phyloP scores from a whole-genome alignment of 23 red algal genomes.

The Gracilaria gracilis region DNA sequence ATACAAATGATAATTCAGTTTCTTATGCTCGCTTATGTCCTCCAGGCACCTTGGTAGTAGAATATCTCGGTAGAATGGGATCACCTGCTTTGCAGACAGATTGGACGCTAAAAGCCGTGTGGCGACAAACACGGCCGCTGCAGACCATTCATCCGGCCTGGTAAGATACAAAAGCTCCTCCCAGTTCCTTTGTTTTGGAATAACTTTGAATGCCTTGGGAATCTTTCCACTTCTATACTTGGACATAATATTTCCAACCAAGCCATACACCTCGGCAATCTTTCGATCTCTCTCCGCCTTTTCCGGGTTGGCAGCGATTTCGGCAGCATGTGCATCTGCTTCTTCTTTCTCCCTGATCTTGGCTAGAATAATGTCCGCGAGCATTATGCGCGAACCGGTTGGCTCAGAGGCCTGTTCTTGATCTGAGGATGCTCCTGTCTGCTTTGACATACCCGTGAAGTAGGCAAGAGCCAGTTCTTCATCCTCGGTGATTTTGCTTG shows the following conservation, averaged over 20 bases:
- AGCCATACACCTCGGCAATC: constrained; percentile 65
- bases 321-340: constrained; percentile 64
- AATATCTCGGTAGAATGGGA: constrained; percentile 81
- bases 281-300: constrained; percentile 60
- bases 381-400: constrained; percentile 52
- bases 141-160: constrained; percentile 91
- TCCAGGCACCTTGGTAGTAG: constrained; percentile 85
- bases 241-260: constrained; percentile 91
- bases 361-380: constrained; percentile 86
- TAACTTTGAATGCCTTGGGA: constrained; percentile 97
- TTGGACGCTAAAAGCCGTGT: constrained; percentile 89
- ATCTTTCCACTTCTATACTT: constrained; percentile 91
- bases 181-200: constrained; percentile 87
- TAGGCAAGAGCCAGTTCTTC: constrained; percentile 79
- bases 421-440: background rate
- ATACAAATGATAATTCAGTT: constrained; percentile 96
- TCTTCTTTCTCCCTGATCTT: constrained; percentile 90
- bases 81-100: constrained; percentile 71
- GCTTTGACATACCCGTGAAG: constrained; percentile 57
- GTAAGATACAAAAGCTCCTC: constrained; percentile 89
- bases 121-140: constrained; percentile 84
- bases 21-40: constrained; percentile 85
- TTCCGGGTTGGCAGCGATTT: constrained; percentile 61
- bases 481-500: constrained; percentile 69
- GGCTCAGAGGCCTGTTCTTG: background rate